Base-by-base conservation (phyloP, 768 basidiomycete species). In the Naganishia onofrii region DNA sequence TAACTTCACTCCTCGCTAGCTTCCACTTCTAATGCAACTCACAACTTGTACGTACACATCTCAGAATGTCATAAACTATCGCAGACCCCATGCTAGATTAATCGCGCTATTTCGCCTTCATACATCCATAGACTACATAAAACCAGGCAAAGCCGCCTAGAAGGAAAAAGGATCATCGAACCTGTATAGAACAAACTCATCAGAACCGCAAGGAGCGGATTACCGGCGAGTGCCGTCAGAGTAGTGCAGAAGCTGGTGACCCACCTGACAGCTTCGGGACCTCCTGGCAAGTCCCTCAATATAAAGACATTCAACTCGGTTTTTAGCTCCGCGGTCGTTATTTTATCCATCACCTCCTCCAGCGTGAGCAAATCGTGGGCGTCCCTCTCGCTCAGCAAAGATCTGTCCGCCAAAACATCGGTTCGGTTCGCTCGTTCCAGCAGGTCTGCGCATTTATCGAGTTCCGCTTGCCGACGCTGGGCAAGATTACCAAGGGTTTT, bases 251-350 rank as follows among this genome's bases (percentile, higher is more conserved):
- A 36, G 21, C 15, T n/a, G 28, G 23, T 19, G 56, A 60, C 68
- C 26, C 31, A 70, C 69, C 69, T 48, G 23, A 70, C 53, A 2
- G 58, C 52, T 21, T 63, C 51, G 13, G 77, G 78, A 70, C 79
- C 79, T 6, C 81, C 81, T 2, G 81, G 81, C 52, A 96, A 84
- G 80, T 97, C 93, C 78, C 89, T 87, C 64, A 97, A 81, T 70
- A 98, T 88, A 79, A 97, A 96, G 44, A 96, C 87, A 67, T 88
- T 87, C 79, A 92, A 88, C 75, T 97, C 93, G 21, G 92, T 88
- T 34, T 94, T 86, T 85, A 86, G 86, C 83, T 93, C 90, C 51
- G 96, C 84, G 55, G 92, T 85, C 8, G 85, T 85, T 79, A 97
- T 74, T 82, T 88, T 91, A 78, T 87, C 86, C 74, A 87, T 83